Percentiles rank a stretch among this genome's conserved stretches.
These are phyloP conservation scores for Kodamaea suecica DNA, from an alignment of 1,139 yeast genomes.

Conservation along the genomic window DNA sequence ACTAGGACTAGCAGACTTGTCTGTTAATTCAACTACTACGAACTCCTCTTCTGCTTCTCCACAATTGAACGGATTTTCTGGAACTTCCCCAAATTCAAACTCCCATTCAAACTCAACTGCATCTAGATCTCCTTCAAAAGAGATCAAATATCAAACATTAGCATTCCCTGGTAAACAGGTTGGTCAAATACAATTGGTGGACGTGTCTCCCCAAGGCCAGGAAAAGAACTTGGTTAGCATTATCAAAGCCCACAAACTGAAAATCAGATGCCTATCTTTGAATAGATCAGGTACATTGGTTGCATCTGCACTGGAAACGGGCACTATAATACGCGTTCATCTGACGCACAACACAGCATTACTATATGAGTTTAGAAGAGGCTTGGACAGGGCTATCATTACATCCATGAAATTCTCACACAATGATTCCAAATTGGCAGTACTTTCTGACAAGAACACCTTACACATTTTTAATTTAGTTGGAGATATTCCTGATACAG, in stretches of 20 bases:
- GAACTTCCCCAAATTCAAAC: slow-evolving; percentile 6
- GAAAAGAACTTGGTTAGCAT: slow-evolving; percentile 64
- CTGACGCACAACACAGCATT: slow-evolving; percentile 72
- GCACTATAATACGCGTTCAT: slow-evolving; percentile 80
- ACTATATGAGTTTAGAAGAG: slow-evolving; percentile 80
- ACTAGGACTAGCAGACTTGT: slow-evolving; percentile 65
- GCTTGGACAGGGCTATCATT: slow-evolving; percentile 76
- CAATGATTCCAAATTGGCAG: slow-evolving; percentile 72
- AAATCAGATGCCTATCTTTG: slow-evolving; percentile 63
- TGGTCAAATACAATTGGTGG: slow-evolving; percentile 81
- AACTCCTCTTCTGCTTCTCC: slow-evolving; percentile 3
- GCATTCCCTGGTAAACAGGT: slow-evolving; percentile 69
- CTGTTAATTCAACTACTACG: slow-evolving; percentile 23
- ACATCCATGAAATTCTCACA: slow-evolving; percentile 84
- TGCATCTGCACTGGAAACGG: slow-evolving; percentile 86
- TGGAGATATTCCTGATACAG: slow-evolving; percentile 7
- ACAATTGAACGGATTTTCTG: slow-evolving; percentile 11
- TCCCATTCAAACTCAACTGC: slow-evolving; percentile 3
- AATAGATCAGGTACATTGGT: slow-evolving; percentile 73
- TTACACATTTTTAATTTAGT: slow-evolving; percentile 71
- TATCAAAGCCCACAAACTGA: slow-evolving; percentile 78
- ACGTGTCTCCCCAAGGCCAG: slow-evolving; percentile 58
- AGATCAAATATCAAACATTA: slow-evolving; percentile 46
- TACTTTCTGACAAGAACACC: slow-evolving; percentile 84
- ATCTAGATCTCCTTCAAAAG: slow-evolving; percentile 15